Base-by-base conservation (phyloP, 208 protist genomes). In the Crithidia acanthocephali region DNA sequence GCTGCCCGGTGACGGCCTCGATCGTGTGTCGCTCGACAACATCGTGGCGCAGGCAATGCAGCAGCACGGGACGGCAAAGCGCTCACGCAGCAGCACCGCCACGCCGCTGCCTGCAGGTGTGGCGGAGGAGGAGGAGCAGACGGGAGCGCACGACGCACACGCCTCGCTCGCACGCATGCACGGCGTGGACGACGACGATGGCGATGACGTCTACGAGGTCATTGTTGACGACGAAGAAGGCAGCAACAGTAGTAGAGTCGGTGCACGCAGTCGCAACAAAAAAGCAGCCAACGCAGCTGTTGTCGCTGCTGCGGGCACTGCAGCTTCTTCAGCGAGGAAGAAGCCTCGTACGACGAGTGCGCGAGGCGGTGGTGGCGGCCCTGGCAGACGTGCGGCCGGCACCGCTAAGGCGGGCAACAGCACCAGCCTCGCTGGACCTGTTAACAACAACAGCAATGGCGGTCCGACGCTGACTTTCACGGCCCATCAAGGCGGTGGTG, bases 1-100 rank as follows among this genome's bases (percentile, higher is more conserved):
- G 63, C 75, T 94, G 50, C 86, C 89, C 4, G 82, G 69, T 27
- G 80, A 86, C 57, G 88, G 88, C 0, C 73, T 94, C 3, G 74
- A 74, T 35, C 81, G 70, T 47, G 74, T 75, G 22, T 59, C 70
- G 3, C 40, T 92, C 6, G 64, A 83, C 63, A 68, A 50, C 55
- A 22, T 89, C 2, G 58, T 86, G 42, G 73, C 79, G 8, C 61
- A 76, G 18, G 71, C 68, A n/a, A 67, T 78, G 57, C 71, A 71
- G 9, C 58, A 59, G 27, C 42, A 63, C 7, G 45, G 30, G 16
- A 33, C 52, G 42, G 27, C 53, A 0, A 76, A 76, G 30, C 55
- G 71, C 15, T 27, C 71, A 15, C 62, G 71, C n/a, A 76, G 71
- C 28, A 47, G 25, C 50, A 30, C 63, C 15, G 27, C 51, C 50